Base-by-base conservation (phyloP, 2,329 filamentous ascomycete species). In the Diaporthe amygdali region DNA sequence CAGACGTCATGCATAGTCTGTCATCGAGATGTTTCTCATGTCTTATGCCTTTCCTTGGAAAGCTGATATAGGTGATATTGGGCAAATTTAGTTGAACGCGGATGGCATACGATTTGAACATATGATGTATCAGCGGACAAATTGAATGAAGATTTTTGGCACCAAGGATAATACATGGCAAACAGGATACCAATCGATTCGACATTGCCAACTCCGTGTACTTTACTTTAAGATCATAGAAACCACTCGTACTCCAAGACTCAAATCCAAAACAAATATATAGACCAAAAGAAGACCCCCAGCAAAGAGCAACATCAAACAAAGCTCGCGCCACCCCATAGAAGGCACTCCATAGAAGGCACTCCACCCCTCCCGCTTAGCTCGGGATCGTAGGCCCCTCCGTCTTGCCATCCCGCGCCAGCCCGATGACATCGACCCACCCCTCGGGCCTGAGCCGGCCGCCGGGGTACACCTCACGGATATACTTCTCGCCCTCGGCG, bases 381-480 rank as follows among this genome's bases (percentile, higher is more conserved):
- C 46, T 30, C 39, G 10, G 20, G 12, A 49, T 14, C 10, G 30
- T n/a, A n/a, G n/a, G 52, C 25, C 52, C 61, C 6, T 68, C 47
- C 2, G 17, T 52, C 63, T 72, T 66, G 68, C 73, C 47, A 73
- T 75, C 75, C 75, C 75, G 78, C 30, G 83, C 83, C 72, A 79
- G 75, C 74, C 74, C 77, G 47, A 90, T 75, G 25, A 91, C 87
- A 80, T 92, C 89, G 32, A 87, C 82, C 90, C 90, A 92, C 22
- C 84, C 85, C 71, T 78, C 79, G 0, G 90, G 87, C 74, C 83
- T 83, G 66, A 79, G 79, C 64, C 90, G 83, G 0, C 89, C 86
- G 0, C 85, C 86, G 0, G 83, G 81, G 68, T 84, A 83, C 30
- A 74, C 79, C 5, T 83, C 81, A 67, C 88, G 84, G 63, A 92